Percentiles rank a stretch among this genome's conserved stretches.
phyloP scores from a whole-genome alignment of 495 filamentous ascomycete genomes.

The Massariosphaeria phaeospora region DNA sequence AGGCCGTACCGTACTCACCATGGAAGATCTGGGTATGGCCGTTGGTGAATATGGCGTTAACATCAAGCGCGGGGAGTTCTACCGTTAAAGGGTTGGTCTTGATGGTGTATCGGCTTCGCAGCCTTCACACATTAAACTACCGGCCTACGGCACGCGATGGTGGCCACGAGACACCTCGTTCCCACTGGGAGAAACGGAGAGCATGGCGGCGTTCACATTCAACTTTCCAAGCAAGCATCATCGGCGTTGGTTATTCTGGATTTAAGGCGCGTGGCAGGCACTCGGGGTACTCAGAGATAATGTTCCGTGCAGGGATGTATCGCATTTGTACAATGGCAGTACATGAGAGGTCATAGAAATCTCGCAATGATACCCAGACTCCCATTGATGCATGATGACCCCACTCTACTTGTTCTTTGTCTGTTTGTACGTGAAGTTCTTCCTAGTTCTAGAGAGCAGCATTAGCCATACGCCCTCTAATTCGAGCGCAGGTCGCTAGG shows the following conservation, averaged over 20 bases:
- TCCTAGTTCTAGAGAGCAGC: slow-evolving; percentile 64
- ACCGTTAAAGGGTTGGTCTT: slow-evolving; percentile 54
- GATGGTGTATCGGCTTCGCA: neutral
- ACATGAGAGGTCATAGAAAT: slow-evolving; percentile 11
- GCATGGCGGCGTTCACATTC: neutral
- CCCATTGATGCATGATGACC: slow-evolving; percentile 7
- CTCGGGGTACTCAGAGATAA: too few species aligned
- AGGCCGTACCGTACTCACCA: slow-evolving; percentile 90
- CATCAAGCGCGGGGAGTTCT: slow-evolving; percentile 94
- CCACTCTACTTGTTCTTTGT: slow-evolving; percentile 64
- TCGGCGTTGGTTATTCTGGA: neutral
- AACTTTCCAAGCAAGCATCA: neutral
- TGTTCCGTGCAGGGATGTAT: too few species aligned
- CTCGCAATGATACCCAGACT: slow-evolving; percentile 29
- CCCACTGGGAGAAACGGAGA: too few species aligned
- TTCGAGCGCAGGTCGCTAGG: too few species aligned
- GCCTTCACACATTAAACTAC: neutral
- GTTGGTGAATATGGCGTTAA: slow-evolving; percentile 97
- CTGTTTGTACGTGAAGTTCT: slow-evolving; percentile 74
- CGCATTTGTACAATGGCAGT: slow-evolving; percentile 29
- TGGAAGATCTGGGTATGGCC: slow-evolving; percentile 98
- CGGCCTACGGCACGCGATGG: too few species aligned
- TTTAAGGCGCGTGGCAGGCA: neutral
- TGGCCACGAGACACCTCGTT: too few species aligned
- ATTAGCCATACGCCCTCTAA: too few species aligned